Evolutionary conservation across 1,139 yeast genomes (phyloP).

Genomic region (Yamadazyma dushanensis): DNA sequence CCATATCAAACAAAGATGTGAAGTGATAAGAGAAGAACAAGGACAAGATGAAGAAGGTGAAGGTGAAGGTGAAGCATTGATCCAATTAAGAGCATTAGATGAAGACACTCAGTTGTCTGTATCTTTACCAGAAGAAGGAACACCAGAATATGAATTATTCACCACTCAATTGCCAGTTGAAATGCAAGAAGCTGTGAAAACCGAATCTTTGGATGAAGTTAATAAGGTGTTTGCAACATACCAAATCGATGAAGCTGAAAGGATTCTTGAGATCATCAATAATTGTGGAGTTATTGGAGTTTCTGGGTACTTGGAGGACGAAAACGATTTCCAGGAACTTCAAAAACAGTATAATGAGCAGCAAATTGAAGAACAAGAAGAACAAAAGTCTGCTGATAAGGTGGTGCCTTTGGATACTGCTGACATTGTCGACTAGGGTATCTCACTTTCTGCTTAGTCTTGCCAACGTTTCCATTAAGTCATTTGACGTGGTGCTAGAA

Average conservation of each 20-base stretch:
- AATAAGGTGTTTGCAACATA: slow-evolving; percentile 81
- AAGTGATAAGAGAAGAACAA: slow-evolving; percentile 54
- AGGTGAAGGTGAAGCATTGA: slow-evolving; percentile 68
- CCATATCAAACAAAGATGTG: slow-evolving; percentile 77
- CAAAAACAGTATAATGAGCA: slow-evolving; percentile 48
- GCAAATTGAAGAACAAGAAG: slow-evolving; percentile 14
- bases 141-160: slow-evolving; percentile 58
- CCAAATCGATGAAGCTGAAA: slow-evolving; percentile 79
- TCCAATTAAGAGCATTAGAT: slow-evolving; percentile 86
- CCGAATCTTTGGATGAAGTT: slow-evolving; percentile 72
- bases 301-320: slow-evolving; percentile 74
- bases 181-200: slow-evolving; percentile 75
- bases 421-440: slow-evolving; percentile 26
- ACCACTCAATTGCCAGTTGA: slow-evolving; percentile 53
- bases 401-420: slow-evolving; percentile 16
- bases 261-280: slow-evolving; percentile 69
- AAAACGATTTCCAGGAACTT: slow-evolving; percentile 65
- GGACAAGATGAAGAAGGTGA: slow-evolving; percentile 28
- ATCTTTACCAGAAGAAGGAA: slow-evolving; percentile 59
- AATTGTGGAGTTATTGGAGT: slow-evolving; percentile 84
- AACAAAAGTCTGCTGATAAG: slow-evolving; percentile 7
- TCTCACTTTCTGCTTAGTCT: slow-evolving; percentile 26
- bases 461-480: slow-evolving; percentile 32
- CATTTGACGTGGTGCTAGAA: background rate
- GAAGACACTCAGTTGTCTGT: slow-evolving; percentile 77